phyloP scores from a whole-genome alignment of 2,329 filamentous ascomycete species.

The Orbilia quercus region DNA sequence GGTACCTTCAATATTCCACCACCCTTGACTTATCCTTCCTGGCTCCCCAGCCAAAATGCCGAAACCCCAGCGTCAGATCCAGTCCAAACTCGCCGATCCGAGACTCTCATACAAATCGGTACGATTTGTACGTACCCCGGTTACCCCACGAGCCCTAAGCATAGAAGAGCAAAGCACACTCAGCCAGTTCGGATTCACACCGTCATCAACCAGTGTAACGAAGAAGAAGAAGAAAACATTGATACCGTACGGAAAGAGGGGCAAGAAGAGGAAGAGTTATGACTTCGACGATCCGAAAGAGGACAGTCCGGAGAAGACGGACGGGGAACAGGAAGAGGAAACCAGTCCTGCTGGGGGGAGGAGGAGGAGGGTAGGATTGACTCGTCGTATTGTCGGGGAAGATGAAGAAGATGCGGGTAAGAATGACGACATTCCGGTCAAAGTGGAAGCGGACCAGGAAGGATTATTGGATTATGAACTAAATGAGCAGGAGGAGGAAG shows the following conservation, averaged over 20 bases:
- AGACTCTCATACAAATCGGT: slow-evolving; percentile 26
- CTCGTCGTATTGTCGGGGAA: slow-evolving; percentile 5
- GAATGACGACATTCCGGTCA: not conserved
- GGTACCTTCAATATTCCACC: not conserved
- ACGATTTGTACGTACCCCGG: slow-evolving; percentile 29
- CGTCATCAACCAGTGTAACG: not conserved
- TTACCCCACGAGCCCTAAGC: slow-evolving; percentile 1
- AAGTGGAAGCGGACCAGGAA: slow-evolving; percentile 18
- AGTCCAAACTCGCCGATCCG: slow-evolving; percentile 34
- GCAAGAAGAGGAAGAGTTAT: slow-evolving; percentile 38
- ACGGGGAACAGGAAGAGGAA: slow-evolving; percentile 20
- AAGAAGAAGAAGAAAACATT: slow-evolving; percentile 24
- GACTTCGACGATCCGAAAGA: slow-evolving; percentile 28
- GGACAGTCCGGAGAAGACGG: slow-evolving; percentile 1
- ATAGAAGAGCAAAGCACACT: slow-evolving; percentile 40
- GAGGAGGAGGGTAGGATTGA: slow-evolving; percentile 19
- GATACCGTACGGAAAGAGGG: slow-evolving; percentile 17
- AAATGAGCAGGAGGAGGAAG: slow-evolving; percentile 25
- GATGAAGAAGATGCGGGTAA: not conserved
- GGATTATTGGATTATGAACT: slow-evolving; percentile 19
- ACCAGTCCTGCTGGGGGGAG: slow-evolving; percentile 23
- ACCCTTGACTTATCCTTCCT: slow-evolving; percentile 25
- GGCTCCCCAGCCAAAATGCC: slow-evolving; percentile 15
- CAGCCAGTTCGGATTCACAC: slow-evolving; percentile 48
- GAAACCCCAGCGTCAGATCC: slow-evolving; percentile 18